Evolutionary conservation across 495 filamentous ascomycete species (phyloP).

Genomic region (Hypoxylon lenormandii): DNA sequence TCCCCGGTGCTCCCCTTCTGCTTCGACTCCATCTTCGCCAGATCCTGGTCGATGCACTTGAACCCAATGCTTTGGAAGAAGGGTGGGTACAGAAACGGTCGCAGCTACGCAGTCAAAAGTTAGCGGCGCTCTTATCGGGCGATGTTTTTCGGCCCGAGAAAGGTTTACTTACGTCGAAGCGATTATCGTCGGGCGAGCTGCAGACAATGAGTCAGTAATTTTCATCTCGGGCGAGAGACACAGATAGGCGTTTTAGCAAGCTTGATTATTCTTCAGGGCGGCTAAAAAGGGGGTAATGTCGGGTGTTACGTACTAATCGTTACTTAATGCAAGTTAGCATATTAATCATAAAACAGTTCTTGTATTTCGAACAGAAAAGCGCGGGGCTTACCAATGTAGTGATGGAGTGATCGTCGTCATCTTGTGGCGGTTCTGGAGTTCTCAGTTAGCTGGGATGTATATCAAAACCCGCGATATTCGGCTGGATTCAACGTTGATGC

Average conservation of each 20-base stretch:
- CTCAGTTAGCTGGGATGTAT: background rate
- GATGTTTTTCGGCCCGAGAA: too few relatives aligned
- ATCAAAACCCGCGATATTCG: background rate
- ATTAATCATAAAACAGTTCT: too few relatives aligned
- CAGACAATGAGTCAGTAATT: too few relatives aligned
- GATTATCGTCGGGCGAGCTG: slow-evolving; percentile 56
- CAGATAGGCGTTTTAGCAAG: too few relatives aligned
- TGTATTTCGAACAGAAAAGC: too few relatives aligned
- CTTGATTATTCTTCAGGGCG: too few relatives aligned
- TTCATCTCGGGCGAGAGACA: too few relatives aligned
- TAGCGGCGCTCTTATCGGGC: too few relatives aligned
- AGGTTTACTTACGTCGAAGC: slow-evolving; percentile 30
- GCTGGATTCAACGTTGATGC: background rate
- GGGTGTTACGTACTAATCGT: slow-evolving; percentile 38
- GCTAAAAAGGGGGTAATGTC: slow-evolving; percentile 5
- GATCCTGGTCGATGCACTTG: slow-evolving; percentile 64
- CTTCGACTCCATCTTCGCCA: slow-evolving; percentile 53
- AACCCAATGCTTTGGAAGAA: slow-evolving; percentile 63
- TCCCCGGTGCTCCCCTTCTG: background rate
- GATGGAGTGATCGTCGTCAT: slow-evolving; percentile 73
- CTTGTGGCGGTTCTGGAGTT: slow-evolving; percentile 67
- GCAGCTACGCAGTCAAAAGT: slow-evolving; percentile 2
- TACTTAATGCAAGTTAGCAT: too few relatives aligned
- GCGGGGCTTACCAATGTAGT: slow-evolving; percentile 38
- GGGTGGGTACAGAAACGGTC: slow-evolving; percentile 66